These are phyloP conservation scores for Lactarius hengduanensis DNA, from an alignment of 768 basidiomycete species.

Conservation along the genomic window DNA sequence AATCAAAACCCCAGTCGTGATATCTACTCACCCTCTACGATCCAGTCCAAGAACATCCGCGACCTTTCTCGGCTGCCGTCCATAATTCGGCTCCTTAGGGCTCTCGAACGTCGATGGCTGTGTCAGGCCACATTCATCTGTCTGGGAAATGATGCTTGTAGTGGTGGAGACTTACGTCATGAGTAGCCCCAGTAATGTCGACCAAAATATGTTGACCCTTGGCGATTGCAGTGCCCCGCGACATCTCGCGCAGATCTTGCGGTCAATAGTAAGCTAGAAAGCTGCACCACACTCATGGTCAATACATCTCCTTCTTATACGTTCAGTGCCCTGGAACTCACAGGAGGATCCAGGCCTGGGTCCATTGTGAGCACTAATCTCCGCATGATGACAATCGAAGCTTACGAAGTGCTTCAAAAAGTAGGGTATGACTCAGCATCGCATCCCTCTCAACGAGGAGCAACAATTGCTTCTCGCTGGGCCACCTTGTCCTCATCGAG, in stretches of 20 bases:
- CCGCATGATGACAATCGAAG: neutral
- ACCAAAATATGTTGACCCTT: constrained; percentile 28
- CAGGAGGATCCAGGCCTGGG: constrained; percentile 27
- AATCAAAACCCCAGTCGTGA: neutral
- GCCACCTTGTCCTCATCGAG: constrained; percentile 35
- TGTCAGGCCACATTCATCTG: neutral
- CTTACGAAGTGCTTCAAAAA: constrained; percentile 30
- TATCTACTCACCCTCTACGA: constrained; percentile 17
- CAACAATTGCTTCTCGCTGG: constrained; percentile 7
- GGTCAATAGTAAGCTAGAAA: constrained; percentile 20
- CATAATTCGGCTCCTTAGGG: constrained; percentile 1
- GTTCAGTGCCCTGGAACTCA: constrained; percentile 9
- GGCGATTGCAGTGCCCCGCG: constrained; percentile 22
- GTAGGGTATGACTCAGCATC: constrained; percentile 17
- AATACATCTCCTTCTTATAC: neutral
- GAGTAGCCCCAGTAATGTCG: constrained; percentile 29
- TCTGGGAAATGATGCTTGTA: neutral
- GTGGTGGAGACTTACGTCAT: constrained; percentile 18
- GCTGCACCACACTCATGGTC: constrained; percentile 8
- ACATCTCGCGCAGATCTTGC: constrained; percentile 10
- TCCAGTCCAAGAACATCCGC: constrained; percentile 24
- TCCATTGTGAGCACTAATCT: constrained; percentile 11
- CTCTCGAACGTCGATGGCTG: constrained; percentile 8
- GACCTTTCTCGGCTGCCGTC: neutral
- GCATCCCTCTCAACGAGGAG: neutral